These are phyloP conservation scores for Alternaria alternata DNA, from an alignment of 2,329 filamentous ascomycete genomes.

Conservation along the genomic window DNA sequence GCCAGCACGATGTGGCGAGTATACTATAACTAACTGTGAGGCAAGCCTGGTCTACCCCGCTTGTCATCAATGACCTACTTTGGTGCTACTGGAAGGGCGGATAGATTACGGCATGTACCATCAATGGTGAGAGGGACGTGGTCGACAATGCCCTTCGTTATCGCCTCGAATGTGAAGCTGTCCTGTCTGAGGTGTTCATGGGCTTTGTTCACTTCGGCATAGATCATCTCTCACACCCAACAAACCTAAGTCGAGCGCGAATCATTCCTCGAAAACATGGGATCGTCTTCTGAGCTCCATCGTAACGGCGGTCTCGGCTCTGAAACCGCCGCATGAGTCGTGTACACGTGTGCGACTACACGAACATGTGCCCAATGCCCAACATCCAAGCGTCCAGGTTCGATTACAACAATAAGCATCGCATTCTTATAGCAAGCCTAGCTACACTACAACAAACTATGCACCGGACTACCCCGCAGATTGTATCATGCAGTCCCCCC, in stretches of 20 bases:
- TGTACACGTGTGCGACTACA: slow-evolving; percentile 18
- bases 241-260: not conserved
- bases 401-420: slow-evolving; percentile 2
- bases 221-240: not conserved
- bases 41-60: slow-evolving; percentile 19
- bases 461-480: slow-evolving; percentile 14
- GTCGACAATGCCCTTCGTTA: not conserved
- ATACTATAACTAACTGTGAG: slow-evolving; percentile 8
- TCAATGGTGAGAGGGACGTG: not conserved
- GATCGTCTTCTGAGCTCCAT: slow-evolving; percentile 2
- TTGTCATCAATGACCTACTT: slow-evolving; percentile 11
- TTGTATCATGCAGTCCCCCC: slow-evolving; percentile 4
- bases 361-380: slow-evolving; percentile 22
- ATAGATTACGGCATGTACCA: slow-evolving; percentile 1
- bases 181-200: slow-evolving; percentile 1
- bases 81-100: not conserved
- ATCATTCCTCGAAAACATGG: not conserved
- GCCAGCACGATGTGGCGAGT: slow-evolving; percentile 6
- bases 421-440: not conserved
- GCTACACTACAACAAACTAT: not conserved
- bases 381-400: slow-evolving; percentile 10
- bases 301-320: slow-evolving; percentile 6
- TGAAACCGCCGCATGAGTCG: slow-evolving; percentile 6
- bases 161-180: slow-evolving; percentile 3
- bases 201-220: not conserved